These are phyloP conservation scores for Saturnispora ahearnii DNA, from an alignment of 805 yeast species.

Conservation along the genomic window DNA sequence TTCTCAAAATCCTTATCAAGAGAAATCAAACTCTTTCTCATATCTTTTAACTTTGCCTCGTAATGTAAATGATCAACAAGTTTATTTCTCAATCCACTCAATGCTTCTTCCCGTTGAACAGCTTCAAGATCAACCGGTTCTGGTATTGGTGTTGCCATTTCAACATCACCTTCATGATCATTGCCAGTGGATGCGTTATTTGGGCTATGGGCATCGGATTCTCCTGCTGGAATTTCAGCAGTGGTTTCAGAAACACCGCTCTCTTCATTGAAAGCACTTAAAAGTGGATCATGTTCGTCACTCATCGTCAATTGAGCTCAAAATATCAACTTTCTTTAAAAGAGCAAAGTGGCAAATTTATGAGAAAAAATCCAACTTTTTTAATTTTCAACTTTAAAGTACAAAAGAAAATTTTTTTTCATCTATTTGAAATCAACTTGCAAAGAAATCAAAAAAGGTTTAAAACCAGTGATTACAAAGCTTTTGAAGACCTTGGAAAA, in stretches of 20 bases:
- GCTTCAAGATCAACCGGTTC: constrained; percentile 14
- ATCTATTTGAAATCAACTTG: neutral
- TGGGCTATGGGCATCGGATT: neutral
- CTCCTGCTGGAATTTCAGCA: neutral
- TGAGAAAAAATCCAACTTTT: neutral
- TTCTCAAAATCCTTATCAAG: constrained; percentile 77
- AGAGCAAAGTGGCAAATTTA: constrained; percentile 2
- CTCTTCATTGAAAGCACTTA: constrained; percentile 51
- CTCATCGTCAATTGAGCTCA: constrained; percentile 18
- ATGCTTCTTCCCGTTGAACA: constrained; percentile 55
- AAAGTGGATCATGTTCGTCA: constrained; percentile 63
- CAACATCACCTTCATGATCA: constrained; percentile 2
- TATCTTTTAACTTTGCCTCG: constrained; percentile 82
- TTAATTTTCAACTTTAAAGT: too few relatives aligned
- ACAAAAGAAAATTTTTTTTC: neutral
- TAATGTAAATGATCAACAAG: constrained; percentile 88
- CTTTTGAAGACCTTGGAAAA: constrained; percentile 19
- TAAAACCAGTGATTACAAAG: too few relatives aligned
- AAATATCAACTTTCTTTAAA: neutral
- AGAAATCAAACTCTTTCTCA: constrained; percentile 75
- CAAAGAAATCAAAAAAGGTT: neutral
- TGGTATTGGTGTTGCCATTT: constrained; percentile 8
- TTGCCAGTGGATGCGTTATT: constrained; percentile 4
- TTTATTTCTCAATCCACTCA: constrained; percentile 72
- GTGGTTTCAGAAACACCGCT: constrained; percentile 4